phyloP scores from a whole-genome alignment of 495 filamentous ascomycete genomes.

The Aspergillus affinis region DNA sequence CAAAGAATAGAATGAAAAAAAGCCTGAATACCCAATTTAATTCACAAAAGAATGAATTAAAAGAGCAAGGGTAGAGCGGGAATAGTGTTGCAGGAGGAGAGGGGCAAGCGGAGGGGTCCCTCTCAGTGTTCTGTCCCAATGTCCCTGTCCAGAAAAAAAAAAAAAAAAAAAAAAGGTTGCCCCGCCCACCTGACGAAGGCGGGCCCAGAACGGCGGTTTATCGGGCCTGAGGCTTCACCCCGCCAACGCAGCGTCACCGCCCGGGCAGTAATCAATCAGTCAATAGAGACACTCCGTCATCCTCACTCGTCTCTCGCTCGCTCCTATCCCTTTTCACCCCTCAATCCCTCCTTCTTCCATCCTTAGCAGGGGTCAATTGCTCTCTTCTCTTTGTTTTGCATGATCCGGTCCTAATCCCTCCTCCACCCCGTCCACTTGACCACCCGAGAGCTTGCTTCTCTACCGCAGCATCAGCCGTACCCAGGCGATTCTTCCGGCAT shows the following conservation, averaged over 20 bases:
- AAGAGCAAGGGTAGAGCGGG: background rate
- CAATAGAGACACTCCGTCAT: background rate
- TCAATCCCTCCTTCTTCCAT: background rate
- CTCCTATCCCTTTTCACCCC: background rate
- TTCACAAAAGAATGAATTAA: background rate
- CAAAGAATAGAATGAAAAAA: constrained; percentile 1
- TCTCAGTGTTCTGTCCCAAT: background rate
- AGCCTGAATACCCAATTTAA: too few species aligned
- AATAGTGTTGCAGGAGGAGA: background rate
- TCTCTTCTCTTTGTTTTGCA: constrained; percentile 1
- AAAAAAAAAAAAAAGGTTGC: constrained; percentile 28
- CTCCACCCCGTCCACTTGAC: background rate
- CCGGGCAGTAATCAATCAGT: constrained; percentile 4
- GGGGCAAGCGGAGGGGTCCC: background rate
- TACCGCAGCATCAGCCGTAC: constrained; percentile 6
- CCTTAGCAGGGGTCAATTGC: background rate
- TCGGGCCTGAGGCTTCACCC: constrained; percentile 24
- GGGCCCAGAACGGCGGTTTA: constrained; percentile 19
- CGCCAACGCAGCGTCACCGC: constrained; percentile 25
- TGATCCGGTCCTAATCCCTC: background rate
- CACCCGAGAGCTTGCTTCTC: background rate
- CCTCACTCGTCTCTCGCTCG: background rate
- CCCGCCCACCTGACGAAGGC: constrained; percentile 25
- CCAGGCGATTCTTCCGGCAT: constrained; percentile 13
- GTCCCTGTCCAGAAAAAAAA: constrained; percentile 5